Conservation (phyloP, 345 rosid species). For the Sonneratia alba region DNA sequence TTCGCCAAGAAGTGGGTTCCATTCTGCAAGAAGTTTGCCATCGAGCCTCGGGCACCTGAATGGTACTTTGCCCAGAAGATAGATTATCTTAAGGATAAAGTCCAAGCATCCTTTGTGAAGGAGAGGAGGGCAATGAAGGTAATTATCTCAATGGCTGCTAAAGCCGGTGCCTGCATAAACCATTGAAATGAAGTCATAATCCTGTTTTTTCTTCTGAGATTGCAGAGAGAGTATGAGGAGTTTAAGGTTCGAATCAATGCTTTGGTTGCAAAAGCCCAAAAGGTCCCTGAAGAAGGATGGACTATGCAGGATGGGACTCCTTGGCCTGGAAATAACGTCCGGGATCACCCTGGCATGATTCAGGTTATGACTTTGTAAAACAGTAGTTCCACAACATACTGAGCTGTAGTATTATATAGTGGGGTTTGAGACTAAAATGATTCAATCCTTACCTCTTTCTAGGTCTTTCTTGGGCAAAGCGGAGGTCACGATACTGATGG, state of each 20-base stretch:
- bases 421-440: background rate
- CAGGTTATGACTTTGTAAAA: constrained; percentile 27
- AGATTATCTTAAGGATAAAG: constrained; percentile 46
- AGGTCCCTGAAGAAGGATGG: constrained; percentile 67
- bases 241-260: constrained; percentile 54
- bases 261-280: constrained; percentile 50
- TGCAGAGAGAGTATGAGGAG: constrained; percentile 63
- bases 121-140: constrained; percentile 71
- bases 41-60: constrained; percentile 72
- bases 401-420: background rate
- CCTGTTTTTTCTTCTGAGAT: constrained; percentile 4
- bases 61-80: constrained; percentile 54
- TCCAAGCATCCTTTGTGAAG: constrained; percentile 48
- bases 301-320: constrained; percentile 65
- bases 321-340: constrained; percentile 63
- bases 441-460: background rate
- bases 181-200: background rate
- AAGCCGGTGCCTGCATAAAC: background rate
- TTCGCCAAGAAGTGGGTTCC: constrained; percentile 72
- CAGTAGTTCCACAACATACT: background rate
- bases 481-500: constrained; percentile 45
- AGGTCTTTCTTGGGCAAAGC: constrained; percentile 53
- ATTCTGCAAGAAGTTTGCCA: constrained; percentile 50
- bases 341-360: constrained; percentile 67
- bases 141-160: background rate